Conservation (phyloP, 306 rosid genomes). For the Hippophae rhamnoides region DNA sequence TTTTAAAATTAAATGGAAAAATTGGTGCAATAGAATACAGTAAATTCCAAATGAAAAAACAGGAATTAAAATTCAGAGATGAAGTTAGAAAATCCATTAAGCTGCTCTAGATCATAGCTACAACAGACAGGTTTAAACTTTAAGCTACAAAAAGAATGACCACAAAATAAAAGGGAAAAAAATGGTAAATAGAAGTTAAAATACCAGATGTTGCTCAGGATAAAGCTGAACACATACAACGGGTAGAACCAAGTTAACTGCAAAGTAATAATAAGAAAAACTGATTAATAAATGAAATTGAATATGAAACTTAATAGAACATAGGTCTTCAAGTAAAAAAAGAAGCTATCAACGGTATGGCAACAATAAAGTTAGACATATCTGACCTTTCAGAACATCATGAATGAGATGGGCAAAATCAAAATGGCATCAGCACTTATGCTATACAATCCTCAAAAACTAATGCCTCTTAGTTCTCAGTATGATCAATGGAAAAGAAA, state of each 20-base stretch:
- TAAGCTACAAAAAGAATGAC: conserved; percentile 1
- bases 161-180: conserved; percentile 8
- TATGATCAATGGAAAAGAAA: too few species aligned
- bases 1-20: background rate
- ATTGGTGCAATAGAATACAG: background rate
- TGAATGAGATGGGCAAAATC: too few species aligned
- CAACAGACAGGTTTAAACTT: background rate
- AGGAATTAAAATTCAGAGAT: background rate
- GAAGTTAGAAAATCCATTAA: background rate
- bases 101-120: background rate
- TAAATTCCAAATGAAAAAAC: background rate
- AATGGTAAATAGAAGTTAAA: conserved; percentile 1
- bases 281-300: conserved; percentile 10
- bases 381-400: too few species aligned
- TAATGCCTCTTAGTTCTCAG: too few species aligned
- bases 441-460: too few species aligned
- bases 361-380: too few species aligned
- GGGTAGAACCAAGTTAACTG: conserved; percentile 92
- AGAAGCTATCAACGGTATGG: background rate
- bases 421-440: too few species aligned
- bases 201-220: conserved; percentile 80
- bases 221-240: conserved; percentile 65
- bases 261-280: conserved; percentile 15
- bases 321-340: background rate
- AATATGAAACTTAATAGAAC: background rate